A percentile compares a stretch with the other conserved stretches of the same genome.
phyloP scores from a whole-genome alignment of 73 alveolate species.

The Tetrahymena thermophila region DNA sequence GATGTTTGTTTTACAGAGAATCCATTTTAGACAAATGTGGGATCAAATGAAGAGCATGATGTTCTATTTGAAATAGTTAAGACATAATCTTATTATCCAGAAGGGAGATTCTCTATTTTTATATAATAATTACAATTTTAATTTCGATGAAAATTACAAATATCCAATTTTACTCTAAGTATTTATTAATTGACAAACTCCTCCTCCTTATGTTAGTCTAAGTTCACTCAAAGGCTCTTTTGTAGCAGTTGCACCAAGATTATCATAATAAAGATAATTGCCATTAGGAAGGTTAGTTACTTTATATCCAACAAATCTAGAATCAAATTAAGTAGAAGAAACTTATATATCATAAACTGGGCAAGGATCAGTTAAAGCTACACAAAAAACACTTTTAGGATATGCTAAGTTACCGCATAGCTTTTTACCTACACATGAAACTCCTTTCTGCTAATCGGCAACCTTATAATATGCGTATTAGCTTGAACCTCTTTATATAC shows the following conservation, averaged over 20 bases:
- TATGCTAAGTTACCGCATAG: not conserved
- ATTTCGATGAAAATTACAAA: not conserved
- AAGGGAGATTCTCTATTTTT: not conserved
- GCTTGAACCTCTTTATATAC: not conserved
- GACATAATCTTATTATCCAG: not conserved
- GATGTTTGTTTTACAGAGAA: not conserved
- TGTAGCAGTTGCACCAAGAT: not conserved
- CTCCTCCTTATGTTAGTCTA: not conserved
- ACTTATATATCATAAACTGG: not conserved
- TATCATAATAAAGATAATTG: not conserved
- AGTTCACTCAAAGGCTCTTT: not conserved
- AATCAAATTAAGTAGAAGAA: not conserved
- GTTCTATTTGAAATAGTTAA: not conserved
- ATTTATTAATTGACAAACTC: not conserved
- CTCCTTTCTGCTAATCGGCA: not conserved
- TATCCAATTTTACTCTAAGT: not conserved
- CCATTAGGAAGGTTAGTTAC: not conserved
- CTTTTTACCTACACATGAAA: not conserved
- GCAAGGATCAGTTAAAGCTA: not conserved
- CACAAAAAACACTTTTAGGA: not conserved
- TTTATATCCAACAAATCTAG: not conserved
- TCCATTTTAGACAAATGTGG: not conserved
- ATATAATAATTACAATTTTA: not conserved
- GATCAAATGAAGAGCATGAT: not conserved
- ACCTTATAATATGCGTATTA: not conserved